phyloP scores from a whole-genome alignment of 805 yeast genomes.

The Starmerella apicola region DNA sequence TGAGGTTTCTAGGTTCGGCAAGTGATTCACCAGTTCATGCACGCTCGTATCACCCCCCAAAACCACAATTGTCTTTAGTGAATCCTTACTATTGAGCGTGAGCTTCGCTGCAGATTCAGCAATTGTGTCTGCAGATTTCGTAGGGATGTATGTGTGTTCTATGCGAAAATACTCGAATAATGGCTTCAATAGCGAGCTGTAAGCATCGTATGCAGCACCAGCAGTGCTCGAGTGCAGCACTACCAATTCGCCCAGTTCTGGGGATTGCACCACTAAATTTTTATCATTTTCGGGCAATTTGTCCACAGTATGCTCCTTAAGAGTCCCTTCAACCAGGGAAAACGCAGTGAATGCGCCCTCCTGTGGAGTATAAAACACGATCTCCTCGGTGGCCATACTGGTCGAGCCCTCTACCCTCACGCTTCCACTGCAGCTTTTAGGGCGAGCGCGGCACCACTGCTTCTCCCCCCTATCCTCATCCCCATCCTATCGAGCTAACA shows the following conservation, averaged over 20 bases:
- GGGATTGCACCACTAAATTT: not conserved
- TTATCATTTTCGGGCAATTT: not conserved
- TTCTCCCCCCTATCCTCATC: too few relatives aligned
- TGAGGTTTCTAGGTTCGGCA: constrained; percentile 18
- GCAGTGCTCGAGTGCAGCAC: not conserved
- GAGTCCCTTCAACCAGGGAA: not conserved
- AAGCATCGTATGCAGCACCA: constrained; percentile 15
- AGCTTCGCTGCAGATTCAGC: constrained; percentile 25
- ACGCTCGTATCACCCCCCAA: constrained; percentile 82
- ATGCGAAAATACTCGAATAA: constrained; percentile 26
- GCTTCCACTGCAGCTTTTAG: too few relatives aligned
- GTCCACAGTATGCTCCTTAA: not conserved
- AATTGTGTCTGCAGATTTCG: constrained; percentile 24
- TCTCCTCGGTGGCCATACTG: too few relatives aligned
- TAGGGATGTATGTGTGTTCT: constrained; percentile 28
- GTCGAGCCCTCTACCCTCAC: too few relatives aligned
- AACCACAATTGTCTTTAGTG: constrained; percentile 45
- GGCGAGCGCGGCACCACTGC: too few relatives aligned
- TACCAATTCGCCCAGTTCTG: not conserved
- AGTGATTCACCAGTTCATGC: constrained; percentile 56
- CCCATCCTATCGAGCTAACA: too few relatives aligned
- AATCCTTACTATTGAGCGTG: constrained; percentile 18
- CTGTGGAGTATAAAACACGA: not conserved
- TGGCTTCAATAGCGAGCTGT: constrained; percentile 26
- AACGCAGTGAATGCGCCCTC: not conserved